These are phyloP conservation scores for Takashimella koratensis DNA, from an alignment of 1,284 basidiomycete species.

Conservation along the genomic window DNA sequence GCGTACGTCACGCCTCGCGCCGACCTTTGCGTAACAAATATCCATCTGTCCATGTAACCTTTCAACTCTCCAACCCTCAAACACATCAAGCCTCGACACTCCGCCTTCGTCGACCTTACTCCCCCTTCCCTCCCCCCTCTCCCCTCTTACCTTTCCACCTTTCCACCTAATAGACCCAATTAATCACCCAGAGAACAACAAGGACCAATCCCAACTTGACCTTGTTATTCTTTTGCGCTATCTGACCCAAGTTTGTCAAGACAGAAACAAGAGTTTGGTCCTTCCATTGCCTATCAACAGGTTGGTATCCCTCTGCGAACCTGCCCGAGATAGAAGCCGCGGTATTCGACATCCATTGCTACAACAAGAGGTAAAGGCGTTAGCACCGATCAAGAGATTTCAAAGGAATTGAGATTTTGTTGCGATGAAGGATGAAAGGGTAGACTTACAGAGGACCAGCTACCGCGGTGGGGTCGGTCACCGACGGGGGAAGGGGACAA, in stretches of 20 bases:
- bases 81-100: too few relatives aligned
- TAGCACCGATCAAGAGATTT: background rate
- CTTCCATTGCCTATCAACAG: constrained; percentile 20
- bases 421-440: background rate
- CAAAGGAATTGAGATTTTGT: background rate
- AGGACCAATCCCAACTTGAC: constrained; percentile 45
- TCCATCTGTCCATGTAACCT: too few relatives aligned
- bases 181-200: constrained; percentile 44
- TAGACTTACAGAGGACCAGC: background rate
- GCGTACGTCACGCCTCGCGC: too few relatives aligned
- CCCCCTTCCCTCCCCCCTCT: background rate
- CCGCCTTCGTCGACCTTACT: too few relatives aligned
- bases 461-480: background rate
- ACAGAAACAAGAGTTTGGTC: constrained; percentile 30
- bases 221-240: constrained; percentile 37
- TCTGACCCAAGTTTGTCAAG: constrained; percentile 22
- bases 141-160: too few relatives aligned
- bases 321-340: constrained; percentile 18
- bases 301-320: constrained; percentile 24
- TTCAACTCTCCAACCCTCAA: too few relatives aligned
- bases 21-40: too few relatives aligned
- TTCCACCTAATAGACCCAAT: constrained; percentile 45
- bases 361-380: background rate
- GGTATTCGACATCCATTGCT: constrained; percentile 27
- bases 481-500: background rate